phyloP scores from a whole-genome alignment of 805 yeast genomes.

The Komagataella populi region DNA sequence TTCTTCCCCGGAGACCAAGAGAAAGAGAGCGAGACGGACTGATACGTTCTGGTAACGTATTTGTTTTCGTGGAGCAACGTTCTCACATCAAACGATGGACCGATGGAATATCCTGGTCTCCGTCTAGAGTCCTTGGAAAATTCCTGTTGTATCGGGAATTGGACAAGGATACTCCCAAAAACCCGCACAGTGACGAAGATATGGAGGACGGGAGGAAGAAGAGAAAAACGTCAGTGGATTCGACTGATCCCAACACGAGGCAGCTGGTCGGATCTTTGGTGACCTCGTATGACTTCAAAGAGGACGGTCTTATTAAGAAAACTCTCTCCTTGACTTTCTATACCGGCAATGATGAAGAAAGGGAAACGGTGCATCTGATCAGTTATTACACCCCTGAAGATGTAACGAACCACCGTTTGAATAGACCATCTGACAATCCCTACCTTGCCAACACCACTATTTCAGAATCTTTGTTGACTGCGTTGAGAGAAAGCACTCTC shows the following conservation, averaged over 20 bases:
- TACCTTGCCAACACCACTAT: conserved; percentile 34
- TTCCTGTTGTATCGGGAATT: conserved; percentile 74
- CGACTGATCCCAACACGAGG: conserved; percentile 14
- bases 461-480: conserved; percentile 33
- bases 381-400: conserved; percentile 72
- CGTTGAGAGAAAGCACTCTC: conserved; percentile 42
- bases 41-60: conserved; percentile 67
- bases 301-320: conserved; percentile 69
- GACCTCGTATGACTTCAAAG: conserved; percentile 50
- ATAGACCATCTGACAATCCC: conserved; percentile 42
- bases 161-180: conserved; percentile 16
- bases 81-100: conserved; percentile 92
- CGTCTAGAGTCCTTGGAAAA: conserved; percentile 76
- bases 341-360: conserved; percentile 6
- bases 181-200: conserved; percentile 17
- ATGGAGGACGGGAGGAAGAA: conserved; percentile 1
- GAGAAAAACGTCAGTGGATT: not conserved
- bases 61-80: conserved; percentile 72
- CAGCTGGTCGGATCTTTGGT: conserved; percentile 42
- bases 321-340: conserved; percentile 54
- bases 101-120: conserved; percentile 92
- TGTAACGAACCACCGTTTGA: conserved; percentile 42
- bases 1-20: conserved; percentile 68
- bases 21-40: conserved; percentile 58
- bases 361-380: conserved; percentile 54